These are phyloP conservation scores for Colletotrichum australisinense DNA, from an alignment of 2,329 filamentous ascomycete species.

Conservation along the genomic window DNA sequence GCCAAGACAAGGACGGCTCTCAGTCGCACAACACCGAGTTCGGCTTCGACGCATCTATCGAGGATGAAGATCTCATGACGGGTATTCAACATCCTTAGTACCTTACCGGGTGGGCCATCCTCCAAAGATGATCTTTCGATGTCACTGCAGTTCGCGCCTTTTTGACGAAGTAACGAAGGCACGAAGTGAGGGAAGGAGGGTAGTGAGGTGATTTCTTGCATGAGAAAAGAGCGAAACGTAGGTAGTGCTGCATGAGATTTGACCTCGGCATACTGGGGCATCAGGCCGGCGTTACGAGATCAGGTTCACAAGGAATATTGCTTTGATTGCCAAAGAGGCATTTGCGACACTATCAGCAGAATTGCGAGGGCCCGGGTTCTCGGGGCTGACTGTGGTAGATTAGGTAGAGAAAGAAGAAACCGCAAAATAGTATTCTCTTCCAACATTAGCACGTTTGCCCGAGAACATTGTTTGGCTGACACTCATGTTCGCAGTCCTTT, in stretches of 20 bases:
- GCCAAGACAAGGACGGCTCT: slow-evolving; percentile 55
- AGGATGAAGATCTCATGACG: slow-evolving; percentile 73
- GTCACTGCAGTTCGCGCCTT: neutral
- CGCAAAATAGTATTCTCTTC: slow-evolving; percentile 21
- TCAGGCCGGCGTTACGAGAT: slow-evolving; percentile 33
- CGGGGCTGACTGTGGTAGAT: neutral
- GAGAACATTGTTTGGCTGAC: neutral
- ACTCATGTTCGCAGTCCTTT: neutral
- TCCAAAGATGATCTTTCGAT: neutral
- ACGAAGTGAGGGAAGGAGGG: neutral
- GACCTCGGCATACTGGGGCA: slow-evolving; percentile 14
- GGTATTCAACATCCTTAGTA: slow-evolving; percentile 46
- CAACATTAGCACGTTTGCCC: slow-evolving; percentile 12
- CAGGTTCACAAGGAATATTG: slow-evolving; percentile 15
- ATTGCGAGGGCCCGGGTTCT: slow-evolving; percentile 1
- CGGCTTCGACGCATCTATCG: slow-evolving; percentile 60
- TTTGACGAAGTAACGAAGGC: slow-evolving; percentile 28
- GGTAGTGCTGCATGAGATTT: neutral
- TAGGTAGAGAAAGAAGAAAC: slow-evolving; percentile 12
- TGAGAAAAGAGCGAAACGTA: neutral
- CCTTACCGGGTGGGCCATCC: neutral
- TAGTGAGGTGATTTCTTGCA: neutral
- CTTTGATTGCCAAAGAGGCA: slow-evolving; percentile 17
- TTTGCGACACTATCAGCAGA: slow-evolving; percentile 18
- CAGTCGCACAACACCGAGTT: slow-evolving; percentile 43